phyloP scores from a whole-genome alignment of 1,139 yeast species.

The Taiozyma sp. region DNA sequence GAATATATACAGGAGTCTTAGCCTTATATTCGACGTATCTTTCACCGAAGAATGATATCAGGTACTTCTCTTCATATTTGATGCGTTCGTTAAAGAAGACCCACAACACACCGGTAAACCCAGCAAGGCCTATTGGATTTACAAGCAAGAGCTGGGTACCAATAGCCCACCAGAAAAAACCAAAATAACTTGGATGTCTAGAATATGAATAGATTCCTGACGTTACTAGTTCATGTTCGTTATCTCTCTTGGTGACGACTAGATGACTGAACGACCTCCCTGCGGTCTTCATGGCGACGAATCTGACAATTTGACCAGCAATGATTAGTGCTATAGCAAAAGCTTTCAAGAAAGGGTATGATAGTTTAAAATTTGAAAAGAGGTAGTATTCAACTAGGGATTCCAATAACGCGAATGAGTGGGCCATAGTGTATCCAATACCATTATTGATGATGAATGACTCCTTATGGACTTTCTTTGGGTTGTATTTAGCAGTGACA shows the following conservation, averaged over 20 bases:
- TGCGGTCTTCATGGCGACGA: conserved; percentile 84
- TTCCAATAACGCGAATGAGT: conserved; percentile 46
- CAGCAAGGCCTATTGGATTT: conserved; percentile 50
- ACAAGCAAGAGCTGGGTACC: conserved; percentile 72
- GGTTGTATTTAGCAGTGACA: conserved; percentile 70
- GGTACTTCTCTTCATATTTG: conserved; percentile 56
- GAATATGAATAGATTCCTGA: conserved; percentile 59
- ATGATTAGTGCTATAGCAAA: conserved; percentile 45
- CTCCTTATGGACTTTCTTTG: conserved; percentile 57
- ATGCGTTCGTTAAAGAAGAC: conserved; percentile 66
- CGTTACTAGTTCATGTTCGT: conserved; percentile 62
- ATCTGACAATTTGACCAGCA: conserved; percentile 62
- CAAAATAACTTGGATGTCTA: conserved; percentile 90
- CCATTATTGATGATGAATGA: conserved; percentile 79
- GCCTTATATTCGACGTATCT: conserved; percentile 50
- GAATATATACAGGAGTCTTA: conserved; percentile 55
- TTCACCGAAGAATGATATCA: conserved; percentile 63
- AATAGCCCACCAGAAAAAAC: conserved; percentile 90
- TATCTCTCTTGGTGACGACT: conserved; percentile 47
- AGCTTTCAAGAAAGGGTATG: conserved; percentile 17
- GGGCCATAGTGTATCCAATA: conserved; percentile 58
- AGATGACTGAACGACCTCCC: conserved; percentile 83
- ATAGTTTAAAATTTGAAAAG: conserved; percentile 29
- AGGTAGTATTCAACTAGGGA: conserved; percentile 32
- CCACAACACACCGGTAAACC: conserved; percentile 49